phyloP scores from a whole-genome alignment of 345 rosid genomes.

The Sonneratia caseolaris region DNA sequence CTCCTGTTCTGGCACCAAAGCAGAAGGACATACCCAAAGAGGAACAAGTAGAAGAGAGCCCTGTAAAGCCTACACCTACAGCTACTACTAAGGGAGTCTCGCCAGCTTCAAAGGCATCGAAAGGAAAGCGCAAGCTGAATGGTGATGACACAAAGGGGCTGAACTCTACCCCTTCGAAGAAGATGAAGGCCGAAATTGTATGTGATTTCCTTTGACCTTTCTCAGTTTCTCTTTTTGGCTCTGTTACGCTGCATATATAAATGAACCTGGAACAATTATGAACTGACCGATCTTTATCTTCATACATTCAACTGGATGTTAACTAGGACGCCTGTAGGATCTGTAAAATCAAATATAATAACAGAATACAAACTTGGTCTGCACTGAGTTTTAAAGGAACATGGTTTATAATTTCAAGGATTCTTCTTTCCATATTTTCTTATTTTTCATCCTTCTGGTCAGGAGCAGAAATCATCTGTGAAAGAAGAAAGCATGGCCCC shows the following conservation, averaged over 20 bases:
- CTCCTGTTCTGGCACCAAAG: slow-evolving; percentile 51
- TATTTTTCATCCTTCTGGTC: slow-evolving; percentile 5
- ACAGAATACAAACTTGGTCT: background rate
- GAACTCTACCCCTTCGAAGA: slow-evolving; percentile 55
- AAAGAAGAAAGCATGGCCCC: slow-evolving; percentile 36
- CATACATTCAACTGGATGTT: background rate
- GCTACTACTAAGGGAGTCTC: slow-evolving; percentile 60
- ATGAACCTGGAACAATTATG: background rate
- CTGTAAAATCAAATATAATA: background rate
- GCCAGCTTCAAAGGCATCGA: slow-evolving; percentile 60
- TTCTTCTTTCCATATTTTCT: background rate
- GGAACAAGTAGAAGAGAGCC: slow-evolving; percentile 66
- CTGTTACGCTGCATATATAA: slow-evolving; percentile 1
- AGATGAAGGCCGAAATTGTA: slow-evolving; percentile 82
- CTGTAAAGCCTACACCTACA: slow-evolving; percentile 52
- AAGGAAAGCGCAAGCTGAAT: slow-evolving; percentile 74
- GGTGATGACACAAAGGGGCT: slow-evolving; percentile 60
- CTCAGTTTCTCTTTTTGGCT: background rate
- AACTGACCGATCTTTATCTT: background rate
- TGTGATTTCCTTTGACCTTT: slow-evolving; percentile 13
- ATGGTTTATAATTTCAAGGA: background rate
- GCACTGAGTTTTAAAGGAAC: too few relatives aligned
- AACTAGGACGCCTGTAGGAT: background rate
- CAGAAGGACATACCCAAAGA: slow-evolving; percentile 63
- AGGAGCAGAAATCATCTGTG: slow-evolving; percentile 42